Conservation (phyloP, 805 yeast species). For the Cyberlindnera americana region DNA sequence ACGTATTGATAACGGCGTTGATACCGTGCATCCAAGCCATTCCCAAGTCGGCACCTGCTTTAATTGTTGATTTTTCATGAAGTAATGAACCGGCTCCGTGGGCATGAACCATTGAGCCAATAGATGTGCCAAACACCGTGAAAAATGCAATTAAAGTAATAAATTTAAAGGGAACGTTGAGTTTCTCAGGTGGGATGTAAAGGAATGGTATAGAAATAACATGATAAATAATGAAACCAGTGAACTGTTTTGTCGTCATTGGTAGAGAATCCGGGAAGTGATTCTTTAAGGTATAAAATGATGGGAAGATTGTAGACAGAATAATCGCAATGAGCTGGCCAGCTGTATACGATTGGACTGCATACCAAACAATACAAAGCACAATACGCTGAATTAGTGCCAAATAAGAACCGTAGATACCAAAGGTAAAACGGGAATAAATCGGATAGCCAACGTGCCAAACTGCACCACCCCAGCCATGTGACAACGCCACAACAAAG, state of each 20-base stretch:
- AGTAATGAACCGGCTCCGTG: constrained; percentile 33
- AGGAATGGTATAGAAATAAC: constrained; percentile 30
- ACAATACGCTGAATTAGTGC: constrained; percentile 43
- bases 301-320: constrained; percentile 36
- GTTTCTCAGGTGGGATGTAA: constrained; percentile 31
- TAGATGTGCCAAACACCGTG: constrained; percentile 36
- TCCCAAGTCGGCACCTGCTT: constrained; percentile 30
- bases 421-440: constrained; percentile 41
- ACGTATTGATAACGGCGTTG: constrained; percentile 28
- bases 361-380: constrained; percentile 44
- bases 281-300: constrained; percentile 37
- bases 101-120: constrained; percentile 29
- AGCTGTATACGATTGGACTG: constrained; percentile 44
- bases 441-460: constrained; percentile 50
- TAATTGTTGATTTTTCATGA: constrained; percentile 25
- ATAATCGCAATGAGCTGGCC: constrained; percentile 40
- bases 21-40: constrained; percentile 31
- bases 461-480: constrained; percentile 45
- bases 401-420: constrained; percentile 41
- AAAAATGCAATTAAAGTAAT: constrained; percentile 30
- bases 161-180: constrained; percentile 29
- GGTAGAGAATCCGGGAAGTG: constrained; percentile 36
- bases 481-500: constrained; percentile 37
- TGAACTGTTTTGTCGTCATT: constrained; percentile 40
- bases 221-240: constrained; percentile 39